Conservation (phyloP, 1,284 basidiomycete genomes). For the Tilletiopsis washingtonensis region DNA sequence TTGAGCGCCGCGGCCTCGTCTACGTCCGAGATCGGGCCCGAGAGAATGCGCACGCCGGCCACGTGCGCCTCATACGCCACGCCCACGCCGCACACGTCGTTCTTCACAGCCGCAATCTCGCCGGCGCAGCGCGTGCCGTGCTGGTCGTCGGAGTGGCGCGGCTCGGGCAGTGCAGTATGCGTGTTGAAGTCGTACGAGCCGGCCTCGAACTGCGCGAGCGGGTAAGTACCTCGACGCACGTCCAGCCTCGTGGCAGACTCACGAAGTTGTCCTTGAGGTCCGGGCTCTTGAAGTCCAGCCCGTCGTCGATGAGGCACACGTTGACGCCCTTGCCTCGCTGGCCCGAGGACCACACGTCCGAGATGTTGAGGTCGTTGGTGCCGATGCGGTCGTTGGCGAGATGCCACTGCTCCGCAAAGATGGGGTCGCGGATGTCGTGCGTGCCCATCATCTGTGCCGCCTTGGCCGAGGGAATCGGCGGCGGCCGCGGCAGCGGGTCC, state of each 20-base stretch:
- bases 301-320: constrained; percentile 89
- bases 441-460: constrained; percentile 20
- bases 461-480: constrained; percentile 17
- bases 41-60: constrained; percentile 89
- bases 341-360: constrained; percentile 74
- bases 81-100: constrained; percentile 88
- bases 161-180: constrained; percentile 76
- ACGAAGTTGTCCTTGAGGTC: constrained; percentile 89
- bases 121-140: constrained; percentile 98
- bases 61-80: constrained; percentile 87
- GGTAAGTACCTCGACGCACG: background rate
- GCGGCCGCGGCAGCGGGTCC: constrained; percentile 9
- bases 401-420: constrained; percentile 88
- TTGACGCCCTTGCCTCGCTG: constrained; percentile 79
- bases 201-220: constrained; percentile 60
- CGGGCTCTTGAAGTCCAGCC: constrained; percentile 78
- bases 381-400: constrained; percentile 37
- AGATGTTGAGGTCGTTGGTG: constrained; percentile 71
- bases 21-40: constrained; percentile 91
- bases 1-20: constrained; percentile 96
- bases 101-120: constrained; percentile 93
- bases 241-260: constrained; percentile 43
- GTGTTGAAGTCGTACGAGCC: constrained; percentile 97
- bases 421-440: constrained; percentile 74
- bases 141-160: constrained; percentile 80